Evolutionary conservation across 2,329 filamentous ascomycete species (phyloP), one percentile per base, ranked within the genome.

Genomic region (Exophiala calicioides): DNA sequence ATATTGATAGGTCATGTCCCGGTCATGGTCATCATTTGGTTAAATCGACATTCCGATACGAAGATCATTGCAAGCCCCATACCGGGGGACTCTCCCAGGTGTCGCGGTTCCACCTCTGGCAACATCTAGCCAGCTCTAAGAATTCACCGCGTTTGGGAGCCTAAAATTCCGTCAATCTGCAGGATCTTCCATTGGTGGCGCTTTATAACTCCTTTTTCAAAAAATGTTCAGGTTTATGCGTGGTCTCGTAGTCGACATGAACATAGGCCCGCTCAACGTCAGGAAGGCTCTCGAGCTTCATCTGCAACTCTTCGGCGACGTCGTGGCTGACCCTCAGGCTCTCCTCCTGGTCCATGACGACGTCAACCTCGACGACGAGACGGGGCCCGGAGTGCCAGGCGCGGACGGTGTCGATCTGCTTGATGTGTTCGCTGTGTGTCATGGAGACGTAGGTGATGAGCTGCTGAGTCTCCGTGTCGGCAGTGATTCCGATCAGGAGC

Each of bases 181-280:
- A n/a, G n/a, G n/a, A n/a, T n/a, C n/a, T n/a, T n/a, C n/a, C n/a
- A n/a, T 3, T 19, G 16, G 18, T 34, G 23, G n/a, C 15, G 10
- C 20, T 36, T 55, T 63, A 82, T 35, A 84, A 61, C 58, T 84
- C 80, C 68, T 84, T 84, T 66, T 84, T 84, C 64, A 81, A 66
- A 54, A 79, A 83, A 65, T 85, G 90, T 73, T 96, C 90, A 0
- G 91, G 91, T 67, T 93, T 90, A 68, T 97, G 93, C 13, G 86
- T 90, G 3, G 90, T 96, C 73, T 97, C 93, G 60, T 94, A 97
- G 67, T 98, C 93, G 13, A 96, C 90, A 66, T 98, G 93, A 15
- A 97, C 93, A 65, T 96, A 97, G 0, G 90, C 90, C 49, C 93
- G 75, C 77, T 97, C 93, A 7, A 97, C 84, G 64, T 95, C 85